Evolutionary conservation across 208 protist species (phyloP), one percentile per base, ranked within the genome.

Genomic region (Trypanosoma melophagium): DNA sequence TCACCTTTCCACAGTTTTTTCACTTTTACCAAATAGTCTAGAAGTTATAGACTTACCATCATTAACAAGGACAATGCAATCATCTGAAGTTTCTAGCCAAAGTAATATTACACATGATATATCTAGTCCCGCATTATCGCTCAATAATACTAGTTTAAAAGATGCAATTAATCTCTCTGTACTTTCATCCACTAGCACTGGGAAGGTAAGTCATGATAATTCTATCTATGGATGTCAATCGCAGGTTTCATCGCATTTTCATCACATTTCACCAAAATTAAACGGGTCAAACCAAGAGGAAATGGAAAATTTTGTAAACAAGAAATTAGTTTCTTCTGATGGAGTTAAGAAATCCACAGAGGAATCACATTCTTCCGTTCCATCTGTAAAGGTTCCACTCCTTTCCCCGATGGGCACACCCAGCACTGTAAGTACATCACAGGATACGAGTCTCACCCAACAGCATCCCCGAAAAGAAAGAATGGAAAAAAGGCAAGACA

Each of bases 21-120:
- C 75, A 9, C 58, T 92, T 7, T 67, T 94, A 3, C 81, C 84
- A 38, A 42, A 25, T 0, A 60, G 44, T 41, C 35, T 89, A 22
- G 44, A 81, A 35, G 31, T 79, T 56, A 59, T 64, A 7, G 87
- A 89, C 61, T 53, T 88, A 12, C 81, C 86, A 10, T 61, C 68
- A 0, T 22, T 22, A 10, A 7, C 31, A 10, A 13, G 10, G 22
- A 40, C 16, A 21, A 45, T 41, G 4, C 0, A 31, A 8, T 40
- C 58, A 16, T 38, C 53, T 65, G 24, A n/a, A 44, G 12, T 44
- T 12, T 41, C 62, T 38, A 50, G 25, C 10, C 54, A 22, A 31
- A 22, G 5, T n/a, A 40, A 44, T 44, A 24, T 45, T 40, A 22
- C 3, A 21, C 25, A n/a, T 60, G 31, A 19, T 60, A 31, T 42